Evolutionary conservation across 2,329 filamentous ascomycete genomes (phyloP), one percentile per base, ranked within the genome.

Genomic region (Pseudogymnoascus destructans): DNA sequence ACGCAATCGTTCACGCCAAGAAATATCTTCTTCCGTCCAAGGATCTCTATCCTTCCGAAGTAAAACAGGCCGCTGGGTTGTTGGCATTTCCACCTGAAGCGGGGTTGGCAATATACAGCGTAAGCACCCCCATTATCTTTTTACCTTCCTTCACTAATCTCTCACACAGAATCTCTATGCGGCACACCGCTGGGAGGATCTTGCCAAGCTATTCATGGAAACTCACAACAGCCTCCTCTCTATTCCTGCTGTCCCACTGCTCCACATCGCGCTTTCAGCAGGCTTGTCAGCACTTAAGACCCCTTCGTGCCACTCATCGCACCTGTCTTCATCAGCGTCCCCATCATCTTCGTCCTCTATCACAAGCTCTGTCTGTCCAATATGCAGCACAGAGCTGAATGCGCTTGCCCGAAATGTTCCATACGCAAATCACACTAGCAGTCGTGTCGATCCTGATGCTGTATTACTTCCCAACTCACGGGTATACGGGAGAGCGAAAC

Each of bases 211-310:
- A 55, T 98, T 97, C 73, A 81, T 90, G 63, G 77, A 80, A 61
- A 95, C 91, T 1, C 89, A 97, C 73, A 90, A 95, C 74, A 82
- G 79, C 46, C 82, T 98, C 3, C 85, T 95, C 62, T 84, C 85
- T 13, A 80, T 98, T 0, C 91, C 93, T 0, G 79, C 86, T 1
- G 82, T 85, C 17, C 91, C 93, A 0, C 80, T 96, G 15, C 81
- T 98, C 23, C 89, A 97, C 72, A 86, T 95, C 61, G 93, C 93
- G 10, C 80, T 98, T 8, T 89, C 86, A 0, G 90, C 91, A 0
- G 93, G 93, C 6, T 80, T 98, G 8, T 96, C 91, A 0, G 91
- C 93, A 1, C 84, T 98, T 64, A 98, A 98, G 72, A 97, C 93
- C 0, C 93, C 93, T 0, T 85, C 89, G 13, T 98, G 93, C 70